These are phyloP conservation scores for Pharnaceum exiguum DNA, from an alignment of 148 eudicot genomes.

Conservation along the genomic window DNA sequence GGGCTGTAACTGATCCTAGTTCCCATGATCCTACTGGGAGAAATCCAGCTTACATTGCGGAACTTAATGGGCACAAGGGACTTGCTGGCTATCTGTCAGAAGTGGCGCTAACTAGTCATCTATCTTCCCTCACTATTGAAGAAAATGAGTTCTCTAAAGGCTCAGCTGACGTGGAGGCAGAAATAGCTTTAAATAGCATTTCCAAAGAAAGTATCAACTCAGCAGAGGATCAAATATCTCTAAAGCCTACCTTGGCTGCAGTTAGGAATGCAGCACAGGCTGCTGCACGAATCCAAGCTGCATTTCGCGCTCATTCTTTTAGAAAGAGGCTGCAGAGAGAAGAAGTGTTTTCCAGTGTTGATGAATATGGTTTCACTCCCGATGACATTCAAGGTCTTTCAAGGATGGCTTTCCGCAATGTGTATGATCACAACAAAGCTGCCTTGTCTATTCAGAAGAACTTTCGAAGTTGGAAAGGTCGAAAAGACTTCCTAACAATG, in stretches of 20 bases:
- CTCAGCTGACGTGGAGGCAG: conserved; percentile 71
- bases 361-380: conserved; percentile 44
- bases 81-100: conserved; percentile 95
- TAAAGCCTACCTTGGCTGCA: conserved; percentile 66
- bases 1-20: conserved; percentile 84
- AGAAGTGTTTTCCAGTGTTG: conserved; percentile 25
- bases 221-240: conserved; percentile 49
- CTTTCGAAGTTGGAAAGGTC: conserved; percentile 83
- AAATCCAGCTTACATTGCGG: conserved; percentile 87
- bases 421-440: conserved; percentile 56
- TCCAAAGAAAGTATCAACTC: conserved; percentile 29
- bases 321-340: conserved; percentile 63
- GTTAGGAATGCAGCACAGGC: conserved; percentile 79
- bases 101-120: conserved; percentile 71
- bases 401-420: conserved; percentile 58
- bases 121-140: conserved; percentile 68
- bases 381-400: conserved; percentile 57
- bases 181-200: conserved; percentile 47
- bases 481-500: conserved; percentile 63
- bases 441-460: conserved; percentile 91
- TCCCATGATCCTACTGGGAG: conserved; percentile 63
- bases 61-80: conserved; percentile 62
- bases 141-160: conserved; percentile 70
- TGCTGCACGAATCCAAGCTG: conserved; percentile 89
- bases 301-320: conserved; percentile 92